phyloP scores from a whole-genome alignment of 768 basidiomycete genomes.

The Leccinum variicolor region DNA sequence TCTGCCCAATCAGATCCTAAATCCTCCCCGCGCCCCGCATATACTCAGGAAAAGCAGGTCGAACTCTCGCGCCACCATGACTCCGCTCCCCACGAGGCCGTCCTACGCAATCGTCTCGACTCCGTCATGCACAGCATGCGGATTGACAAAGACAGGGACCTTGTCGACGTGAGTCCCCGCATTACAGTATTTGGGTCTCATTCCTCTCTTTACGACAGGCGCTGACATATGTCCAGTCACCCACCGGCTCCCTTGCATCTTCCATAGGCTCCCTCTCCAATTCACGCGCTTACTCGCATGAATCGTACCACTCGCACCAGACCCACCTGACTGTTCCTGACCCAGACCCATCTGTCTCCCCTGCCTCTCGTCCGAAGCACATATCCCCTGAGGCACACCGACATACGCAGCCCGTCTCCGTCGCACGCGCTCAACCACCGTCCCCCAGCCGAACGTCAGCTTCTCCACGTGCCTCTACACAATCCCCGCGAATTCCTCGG shows the following conservation, averaged over 20 bases:
- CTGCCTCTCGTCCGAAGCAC: constrained; percentile 4
- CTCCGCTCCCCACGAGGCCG: constrained; percentile 50
- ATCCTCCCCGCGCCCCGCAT: constrained; percentile 9
- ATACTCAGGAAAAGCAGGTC: constrained; percentile 18
- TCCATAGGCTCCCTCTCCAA: constrained; percentile 30
- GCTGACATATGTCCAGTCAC: constrained; percentile 23
- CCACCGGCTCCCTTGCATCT: constrained; percentile 25
- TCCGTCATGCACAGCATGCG: constrained; percentile 40
- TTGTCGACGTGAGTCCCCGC: constrained; percentile 22
- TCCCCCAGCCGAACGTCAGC: constrained; percentile 7
- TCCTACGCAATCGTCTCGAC: constrained; percentile 51
- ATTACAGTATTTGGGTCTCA: neutral
- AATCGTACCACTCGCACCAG: constrained; percentile 30
- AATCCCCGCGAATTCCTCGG: constrained; percentile 18
- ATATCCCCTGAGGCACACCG: constrained; percentile 5
- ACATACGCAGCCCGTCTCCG: constrained; percentile 14
- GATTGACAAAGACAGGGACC: constrained; percentile 21
- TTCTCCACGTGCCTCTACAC: constrained; percentile 3
- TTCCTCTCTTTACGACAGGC: constrained; percentile 16
- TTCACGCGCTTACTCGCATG: constrained; percentile 20
- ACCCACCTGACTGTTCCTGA: constrained; percentile 23
- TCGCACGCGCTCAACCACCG: neutral
- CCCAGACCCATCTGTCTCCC: constrained; percentile 7
- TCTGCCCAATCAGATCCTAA: constrained; percentile 21
- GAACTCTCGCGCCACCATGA: constrained; percentile 24